Evolutionary conservation across 208 protist genomes (phyloP), one percentile per base, ranked within the genome.

Genomic region (Wallacemonas sp.): DNA sequence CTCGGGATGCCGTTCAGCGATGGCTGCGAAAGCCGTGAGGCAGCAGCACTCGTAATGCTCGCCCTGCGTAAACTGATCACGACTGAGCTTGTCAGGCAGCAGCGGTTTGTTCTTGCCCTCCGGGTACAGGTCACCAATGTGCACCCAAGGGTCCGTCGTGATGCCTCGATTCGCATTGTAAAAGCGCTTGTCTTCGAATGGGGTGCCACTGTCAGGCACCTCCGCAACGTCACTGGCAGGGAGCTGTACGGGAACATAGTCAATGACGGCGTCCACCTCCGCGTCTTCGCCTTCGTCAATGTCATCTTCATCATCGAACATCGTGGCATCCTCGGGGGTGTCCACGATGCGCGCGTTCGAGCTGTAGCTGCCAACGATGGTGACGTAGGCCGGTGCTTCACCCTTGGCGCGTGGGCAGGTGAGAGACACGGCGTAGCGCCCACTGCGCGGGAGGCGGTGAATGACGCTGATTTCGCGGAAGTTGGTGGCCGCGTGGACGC

Each of bases 401-500:
- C 74, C 76, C 22, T 78, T 86, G 15, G 63, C 71, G 13, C 82
- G 76, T 1, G 84, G 87, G 57, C 84, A 94, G 39, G 87, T 91
- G 24, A 89, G 39, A 19, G 74, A 89, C 29, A 91, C 36, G 5
- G 87, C 85, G 57, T 91, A 91, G 6, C 82, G 81, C 2, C 84
- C 87, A 50, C 76, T 78, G 24, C 63, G 58, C 2, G 76, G 69
- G 1, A 87, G 59, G 37, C 71, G 77, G 32, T 89, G 77, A 13
- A 88, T 78, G 57, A 91, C 30, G 53, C 82, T 83, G n/a, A 81
- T 88, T 42, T 94, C 87, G n/a, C 87, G 84, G 48, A 82, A 94
- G 68, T 94, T 94, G 17, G 84, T 94, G 3, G 87, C 87, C 3
- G 78, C 75, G 44, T 85, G 73, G 29, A 91, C 81, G 38, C 81